A percentile compares a stretch with the other conserved stretches of the same genome.
phyloP scores from a whole-genome alignment of 176 grass and related monocot species.

The Bonia amplexicaulis region DNA sequence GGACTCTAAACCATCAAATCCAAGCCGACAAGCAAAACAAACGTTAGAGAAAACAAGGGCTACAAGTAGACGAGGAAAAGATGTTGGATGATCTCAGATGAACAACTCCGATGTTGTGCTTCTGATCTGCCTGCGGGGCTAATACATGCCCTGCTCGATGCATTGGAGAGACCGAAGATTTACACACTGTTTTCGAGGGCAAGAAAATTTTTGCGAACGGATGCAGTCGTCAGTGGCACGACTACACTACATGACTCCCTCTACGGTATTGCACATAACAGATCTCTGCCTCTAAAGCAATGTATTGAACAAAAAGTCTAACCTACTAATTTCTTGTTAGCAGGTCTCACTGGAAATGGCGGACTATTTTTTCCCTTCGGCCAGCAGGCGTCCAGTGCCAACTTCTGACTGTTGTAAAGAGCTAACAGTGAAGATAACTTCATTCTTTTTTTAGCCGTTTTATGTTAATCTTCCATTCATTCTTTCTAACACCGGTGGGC shows the following conservation, averaged over 20 bases:
- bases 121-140: conserved; percentile 22
- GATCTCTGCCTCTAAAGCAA: background rate
- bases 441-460: conserved; percentile 42
- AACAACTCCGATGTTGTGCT: background rate
- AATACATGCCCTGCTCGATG: background rate
- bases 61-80: conserved; percentile 55
- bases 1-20: conserved; percentile 56
- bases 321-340: background rate
- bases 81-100: conserved; percentile 47
- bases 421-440: conserved; percentile 38
- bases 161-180: background rate
- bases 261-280: conserved; percentile 21
- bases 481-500: conserved; percentile 44
- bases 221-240: background rate
- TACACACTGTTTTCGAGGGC: background rate
- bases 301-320: background rate
- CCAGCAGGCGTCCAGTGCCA: conserved; percentile 11
- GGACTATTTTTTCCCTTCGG: conserved; percentile 29
- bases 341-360: conserved; percentile 24
- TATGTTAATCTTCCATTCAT: conserved; percentile 28
- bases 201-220: conserved; percentile 14
- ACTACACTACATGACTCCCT: conserved; percentile 7
- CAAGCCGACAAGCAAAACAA: conserved; percentile 61
- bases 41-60: conserved; percentile 53
- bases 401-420: conserved; percentile 43